Evolutionary conservation across 345 rosid species (phyloP), one percentile per base, ranked within the genome.

Genomic region (Melastoma malabathricum): DNA sequence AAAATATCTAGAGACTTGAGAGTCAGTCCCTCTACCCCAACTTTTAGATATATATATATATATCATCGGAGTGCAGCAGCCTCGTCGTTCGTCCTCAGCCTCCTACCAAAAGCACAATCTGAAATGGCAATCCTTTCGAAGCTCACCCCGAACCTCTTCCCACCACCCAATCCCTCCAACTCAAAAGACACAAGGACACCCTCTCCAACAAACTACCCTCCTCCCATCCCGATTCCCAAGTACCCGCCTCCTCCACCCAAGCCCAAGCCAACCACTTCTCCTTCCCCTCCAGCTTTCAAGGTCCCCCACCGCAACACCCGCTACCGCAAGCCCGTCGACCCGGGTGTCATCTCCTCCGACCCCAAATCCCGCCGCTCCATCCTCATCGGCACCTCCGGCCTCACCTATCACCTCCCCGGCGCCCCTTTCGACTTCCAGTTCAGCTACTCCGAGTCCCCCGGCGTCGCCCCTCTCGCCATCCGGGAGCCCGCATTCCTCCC

Each of bases 401-500:
- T 90, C 15, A 83, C 98, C 10, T 86, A 90, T 55, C 88, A 63
- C 19, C 89, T 90, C 53, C 92, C 96, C 0, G 98, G 84, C 7
- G 94, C 96, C 1, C 98, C 98, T 3, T 90, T 86, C 62, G 98
- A 86, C 69, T 90, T 90, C 46, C 98, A 90, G 50, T 86, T 57
- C 70, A 86, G 98, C 66, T 90, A 86, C 79, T 79, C 94, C 0
- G 96, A 90, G 70, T 75, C 77, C 18, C 94, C 96, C 0, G 79
- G 75, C 15, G 89, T 64, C n/a, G 81, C 82, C 44, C 98, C 98
- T 3, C 34, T 82, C n/a, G 96, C 90, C 1, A 82, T 90, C 1
- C 82, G 98, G 0, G 98, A 90, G 64, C 98, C 96, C 43, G 94
- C 98, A 27, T 86, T 78, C 57, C 61, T 86, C 72, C 98, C 98